These are phyloP conservation scores for Lecanicillium sp. DNA, from an alignment of 2,329 filamentous ascomycete genomes.

Conservation along the genomic window DNA sequence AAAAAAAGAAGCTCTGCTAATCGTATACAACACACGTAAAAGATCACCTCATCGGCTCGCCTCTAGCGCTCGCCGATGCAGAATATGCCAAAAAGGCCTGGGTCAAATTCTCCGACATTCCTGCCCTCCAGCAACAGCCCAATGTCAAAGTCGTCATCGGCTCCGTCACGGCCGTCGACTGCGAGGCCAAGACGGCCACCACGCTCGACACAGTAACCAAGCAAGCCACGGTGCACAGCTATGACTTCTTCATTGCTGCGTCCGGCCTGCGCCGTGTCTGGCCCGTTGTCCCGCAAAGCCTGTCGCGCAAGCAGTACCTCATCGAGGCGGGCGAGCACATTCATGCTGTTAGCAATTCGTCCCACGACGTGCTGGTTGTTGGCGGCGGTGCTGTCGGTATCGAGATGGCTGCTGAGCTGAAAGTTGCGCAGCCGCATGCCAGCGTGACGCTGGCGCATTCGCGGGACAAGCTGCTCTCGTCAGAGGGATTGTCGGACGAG, in stretches of 20 bases:
- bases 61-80: slow-evolving; percentile 58
- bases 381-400: slow-evolving; percentile 72
- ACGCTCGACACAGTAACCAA: slow-evolving; percentile 42
- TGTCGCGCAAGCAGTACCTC: slow-evolving; percentile 54
- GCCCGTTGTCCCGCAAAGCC: slow-evolving; percentile 63
- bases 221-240: slow-evolving; percentile 35
- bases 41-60: slow-evolving; percentile 72
- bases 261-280: slow-evolving; percentile 62
- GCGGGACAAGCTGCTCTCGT: slow-evolving; percentile 58
- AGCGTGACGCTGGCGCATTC: slow-evolving; percentile 71
- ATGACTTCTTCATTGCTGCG: slow-evolving; percentile 69
- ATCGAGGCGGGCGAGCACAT: slow-evolving; percentile 54
- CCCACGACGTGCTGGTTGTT: slow-evolving; percentile 59
- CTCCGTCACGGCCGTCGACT: slow-evolving; percentile 52
- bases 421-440: slow-evolving; percentile 53
- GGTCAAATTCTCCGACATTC: slow-evolving; percentile 60
- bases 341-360: slow-evolving; percentile 39
- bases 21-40: slow-evolving; percentile 6
- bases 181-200: slow-evolving; percentile 47
- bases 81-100: slow-evolving; percentile 60
- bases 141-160: slow-evolving; percentile 60
- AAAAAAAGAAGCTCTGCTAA: neutral
- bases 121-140: slow-evolving; percentile 52
- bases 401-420: slow-evolving; percentile 75
- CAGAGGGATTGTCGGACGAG: slow-evolving; percentile 62